A percentile compares a stretch with the other conserved stretches of the same genome.
These are phyloP conservation scores for Chlamydomonas reinhardtii DNA, from an alignment of 163 green algal species.

Conservation along the genomic window DNA sequence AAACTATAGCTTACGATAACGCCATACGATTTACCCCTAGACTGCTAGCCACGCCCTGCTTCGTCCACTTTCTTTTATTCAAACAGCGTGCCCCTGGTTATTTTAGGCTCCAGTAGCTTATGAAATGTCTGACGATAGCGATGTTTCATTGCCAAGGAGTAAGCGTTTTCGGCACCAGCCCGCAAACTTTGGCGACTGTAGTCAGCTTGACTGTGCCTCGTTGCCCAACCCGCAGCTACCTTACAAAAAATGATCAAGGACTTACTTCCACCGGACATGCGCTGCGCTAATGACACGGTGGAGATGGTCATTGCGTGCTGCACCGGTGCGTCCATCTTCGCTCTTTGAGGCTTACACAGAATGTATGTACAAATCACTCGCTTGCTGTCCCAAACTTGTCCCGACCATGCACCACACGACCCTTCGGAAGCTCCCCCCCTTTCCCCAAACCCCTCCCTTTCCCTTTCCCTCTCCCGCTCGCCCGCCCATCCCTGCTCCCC, in stretches of 20 bases:
- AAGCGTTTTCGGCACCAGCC: background rate
- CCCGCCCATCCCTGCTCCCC: too few relatives aligned
- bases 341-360: too few relatives aligned
- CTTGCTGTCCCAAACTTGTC: too few relatives aligned
- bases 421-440: too few relatives aligned
- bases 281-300: conserved; percentile 68
- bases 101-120: too few relatives aligned
- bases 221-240: conserved; percentile 62
- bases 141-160: conserved; percentile 63
- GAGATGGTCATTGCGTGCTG: conserved; percentile 86
- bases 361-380: too few relatives aligned
- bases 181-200: background rate
- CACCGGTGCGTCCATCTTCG: conserved; percentile 73
- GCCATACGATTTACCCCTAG: too few relatives aligned
- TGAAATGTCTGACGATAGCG: conserved; percentile 60
- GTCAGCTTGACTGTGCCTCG: background rate
- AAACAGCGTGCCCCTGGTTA: too few relatives aligned
- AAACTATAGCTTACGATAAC: too few relatives aligned
- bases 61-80: too few relatives aligned
- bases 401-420: too few relatives aligned
- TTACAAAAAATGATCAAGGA: conserved; percentile 81
- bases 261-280: conserved; percentile 64
- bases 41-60: too few relatives aligned
- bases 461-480: background rate
- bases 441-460: background rate